phyloP scores from a whole-genome alignment of 371 early-diverging fungal species.

The Mucor mucedo region DNA sequence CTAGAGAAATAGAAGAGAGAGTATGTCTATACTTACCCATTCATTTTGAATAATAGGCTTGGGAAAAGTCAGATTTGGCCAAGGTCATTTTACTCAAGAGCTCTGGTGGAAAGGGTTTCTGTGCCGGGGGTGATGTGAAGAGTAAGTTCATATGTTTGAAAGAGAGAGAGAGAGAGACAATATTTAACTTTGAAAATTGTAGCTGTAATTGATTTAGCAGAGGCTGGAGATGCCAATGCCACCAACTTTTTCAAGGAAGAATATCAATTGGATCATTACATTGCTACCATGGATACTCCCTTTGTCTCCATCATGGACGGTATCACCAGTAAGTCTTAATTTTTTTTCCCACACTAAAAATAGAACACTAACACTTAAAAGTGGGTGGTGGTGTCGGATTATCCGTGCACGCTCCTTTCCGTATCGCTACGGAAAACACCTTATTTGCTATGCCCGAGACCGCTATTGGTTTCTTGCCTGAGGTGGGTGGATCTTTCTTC shows the following conservation, averaged over 20 bases:
- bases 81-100: conserved; percentile 87
- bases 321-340: conserved; percentile 77
- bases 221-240: conserved; percentile 57
- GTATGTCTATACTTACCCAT: too few species aligned
- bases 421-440: conserved; percentile 94
- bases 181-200: background rate
- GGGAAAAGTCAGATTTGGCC: conserved; percentile 88
- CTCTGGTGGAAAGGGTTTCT: conserved; percentile 84
- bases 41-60: conserved; percentile 59
- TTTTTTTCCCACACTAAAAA: background rate
- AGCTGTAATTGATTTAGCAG: conserved; percentile 55
- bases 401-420: conserved; percentile 94
- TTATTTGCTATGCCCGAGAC: conserved; percentile 97
- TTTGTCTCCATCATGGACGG: conserved; percentile 91
- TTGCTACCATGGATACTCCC: conserved; percentile 87
- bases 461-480: conserved; percentile 94
- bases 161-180: background rate
- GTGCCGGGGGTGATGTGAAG: conserved; percentile 97
- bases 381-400: conserved; percentile 98
- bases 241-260: conserved; percentile 89
- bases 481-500: conserved; percentile 96
- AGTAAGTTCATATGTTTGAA: conserved; percentile 48
- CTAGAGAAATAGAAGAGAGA: too few species aligned
- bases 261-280: conserved; percentile 91
- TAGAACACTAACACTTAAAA: conserved; percentile 19